Conservation (phyloP, 2,329 filamentous ascomycete species). For the Hymenoscyphus albidus region DNA sequence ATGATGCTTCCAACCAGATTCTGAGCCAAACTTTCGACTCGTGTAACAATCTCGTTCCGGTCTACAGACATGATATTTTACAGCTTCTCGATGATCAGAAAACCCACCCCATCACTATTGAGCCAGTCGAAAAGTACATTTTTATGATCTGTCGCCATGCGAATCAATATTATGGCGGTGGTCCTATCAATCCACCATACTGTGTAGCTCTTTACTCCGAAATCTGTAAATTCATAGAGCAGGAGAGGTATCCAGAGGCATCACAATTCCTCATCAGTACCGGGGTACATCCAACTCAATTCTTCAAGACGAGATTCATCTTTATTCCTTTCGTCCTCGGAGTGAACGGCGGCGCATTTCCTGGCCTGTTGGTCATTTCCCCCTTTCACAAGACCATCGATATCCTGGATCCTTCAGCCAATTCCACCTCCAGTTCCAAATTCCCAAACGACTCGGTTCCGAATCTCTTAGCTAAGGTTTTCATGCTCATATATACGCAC, state of each 20-base stretch:
- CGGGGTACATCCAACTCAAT: neutral
- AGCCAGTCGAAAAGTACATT: neutral
- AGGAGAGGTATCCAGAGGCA: neutral
- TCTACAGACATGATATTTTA: constrained; percentile 1
- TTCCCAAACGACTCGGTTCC: neutral
- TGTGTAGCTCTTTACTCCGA: neutral
- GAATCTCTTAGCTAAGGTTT: neutral
- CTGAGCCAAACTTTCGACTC: constrained; percentile 1
- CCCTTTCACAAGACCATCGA: neutral
- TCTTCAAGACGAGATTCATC: neutral
- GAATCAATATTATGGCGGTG: neutral
- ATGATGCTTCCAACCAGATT: neutral
- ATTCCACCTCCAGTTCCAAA: neutral
- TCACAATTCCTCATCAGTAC: neutral
- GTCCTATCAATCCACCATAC: neutral
- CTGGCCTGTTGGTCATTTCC: neutral
- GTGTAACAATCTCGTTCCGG: neutral
- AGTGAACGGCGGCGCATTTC: neutral
- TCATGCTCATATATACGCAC: neutral
- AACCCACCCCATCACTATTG: neutral
- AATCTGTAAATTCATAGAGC: neutral
- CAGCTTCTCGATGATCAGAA: neutral
- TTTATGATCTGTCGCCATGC: constrained; percentile 2
- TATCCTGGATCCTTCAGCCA: neutral
- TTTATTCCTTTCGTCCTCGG: constrained; percentile 1